Percentiles rank a stretch among this genome's conserved stretches.
Evolutionary conservation across 1,284 basidiomycete species (phyloP).

Genomic region (Heterobasidion irregulare): DNA sequence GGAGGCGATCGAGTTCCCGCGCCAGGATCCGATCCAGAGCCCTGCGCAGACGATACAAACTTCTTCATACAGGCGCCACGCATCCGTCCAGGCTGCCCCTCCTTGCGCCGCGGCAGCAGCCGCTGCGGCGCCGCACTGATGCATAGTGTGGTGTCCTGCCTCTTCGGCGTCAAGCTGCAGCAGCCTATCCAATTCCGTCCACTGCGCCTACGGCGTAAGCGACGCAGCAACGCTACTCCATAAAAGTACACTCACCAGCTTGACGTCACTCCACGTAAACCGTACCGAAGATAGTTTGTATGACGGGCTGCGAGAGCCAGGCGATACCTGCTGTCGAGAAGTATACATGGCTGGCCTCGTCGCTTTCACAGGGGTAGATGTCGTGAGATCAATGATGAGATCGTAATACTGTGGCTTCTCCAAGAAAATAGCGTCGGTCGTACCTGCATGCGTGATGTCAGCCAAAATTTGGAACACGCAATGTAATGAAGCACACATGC

Average conservation of each 20-base stretch:
- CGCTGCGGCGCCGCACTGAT: conserved; percentile 1
- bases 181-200: conserved; percentile 66
- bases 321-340: conserved; percentile 34
- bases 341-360: conserved; percentile 57
- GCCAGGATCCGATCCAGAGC: conserved; percentile 66
- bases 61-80: conserved; percentile 75
- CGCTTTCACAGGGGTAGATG: conserved; percentile 47
- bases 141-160: background rate
- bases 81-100: conserved; percentile 54
- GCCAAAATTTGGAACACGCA: background rate
- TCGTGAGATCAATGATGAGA: conserved; percentile 67
- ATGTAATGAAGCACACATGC: conserved; percentile 42
- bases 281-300: conserved; percentile 52
- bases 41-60: conserved; percentile 72
- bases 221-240: no score
- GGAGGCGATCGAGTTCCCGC: conserved; percentile 34
- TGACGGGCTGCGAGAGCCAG: conserved; percentile 29
- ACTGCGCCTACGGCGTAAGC: conserved; percentile 18
- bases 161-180: conserved; percentile 37
- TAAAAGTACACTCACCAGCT: conserved; percentile 38
- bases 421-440: conserved; percentile 73
- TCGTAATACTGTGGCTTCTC: conserved; percentile 73
- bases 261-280: conserved; percentile 75
- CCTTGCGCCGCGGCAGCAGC: conserved; percentile 16
- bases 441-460: conserved; percentile 28